Evolutionary conservation across 2,329 filamentous ascomycete genomes (phyloP).

Genomic region (Didymella exigua): DNA sequence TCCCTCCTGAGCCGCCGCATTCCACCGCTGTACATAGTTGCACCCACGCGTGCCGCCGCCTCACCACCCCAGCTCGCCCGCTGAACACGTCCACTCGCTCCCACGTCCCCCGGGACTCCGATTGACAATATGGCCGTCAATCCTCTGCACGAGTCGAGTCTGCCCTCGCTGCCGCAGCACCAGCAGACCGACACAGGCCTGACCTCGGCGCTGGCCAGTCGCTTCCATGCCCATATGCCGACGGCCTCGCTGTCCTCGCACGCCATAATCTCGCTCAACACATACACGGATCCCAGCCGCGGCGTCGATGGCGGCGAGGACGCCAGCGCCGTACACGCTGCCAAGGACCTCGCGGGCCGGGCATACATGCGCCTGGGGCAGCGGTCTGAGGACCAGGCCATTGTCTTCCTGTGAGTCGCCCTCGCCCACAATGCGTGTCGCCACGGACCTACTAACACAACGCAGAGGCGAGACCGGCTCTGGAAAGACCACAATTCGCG

Average conservation of each 20-base stretch:
- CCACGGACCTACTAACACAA: constrained; percentile 9
- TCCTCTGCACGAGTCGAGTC: constrained; percentile 70
- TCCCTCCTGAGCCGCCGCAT: constrained; percentile 30
- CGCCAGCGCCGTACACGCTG: constrained; percentile 88
- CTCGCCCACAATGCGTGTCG: background rate
- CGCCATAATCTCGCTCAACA: constrained; percentile 90
- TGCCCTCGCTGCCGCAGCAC: constrained; percentile 86
- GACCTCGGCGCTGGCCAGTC: constrained; percentile 81
- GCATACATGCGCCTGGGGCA: constrained; percentile 85
- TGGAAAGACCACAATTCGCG: constrained; percentile 92
- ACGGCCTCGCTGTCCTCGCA: constrained; percentile 90
- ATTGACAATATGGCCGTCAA: constrained; percentile 62
- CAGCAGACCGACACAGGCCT: constrained; percentile 78
- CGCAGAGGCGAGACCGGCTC: constrained; percentile 89
- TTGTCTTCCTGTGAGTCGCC: constrained; percentile 82
- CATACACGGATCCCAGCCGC: constrained; percentile 86
- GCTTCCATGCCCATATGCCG: constrained; percentile 89
- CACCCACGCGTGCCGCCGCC: constrained; percentile 16
- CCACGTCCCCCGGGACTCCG: constrained; percentile 48
- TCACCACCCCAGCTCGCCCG: constrained; percentile 13
- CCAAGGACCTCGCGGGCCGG: constrained; percentile 86
- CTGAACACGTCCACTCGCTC: constrained; percentile 31
- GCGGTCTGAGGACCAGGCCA: constrained; percentile 88
- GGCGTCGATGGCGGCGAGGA: constrained; percentile 90
- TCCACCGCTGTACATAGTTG: constrained; percentile 23